Percentiles rank a stretch among this genome's conserved stretches.
Conservation (phyloP, 306 rosid genomes). For the Astragalus membranaceus region DNA sequence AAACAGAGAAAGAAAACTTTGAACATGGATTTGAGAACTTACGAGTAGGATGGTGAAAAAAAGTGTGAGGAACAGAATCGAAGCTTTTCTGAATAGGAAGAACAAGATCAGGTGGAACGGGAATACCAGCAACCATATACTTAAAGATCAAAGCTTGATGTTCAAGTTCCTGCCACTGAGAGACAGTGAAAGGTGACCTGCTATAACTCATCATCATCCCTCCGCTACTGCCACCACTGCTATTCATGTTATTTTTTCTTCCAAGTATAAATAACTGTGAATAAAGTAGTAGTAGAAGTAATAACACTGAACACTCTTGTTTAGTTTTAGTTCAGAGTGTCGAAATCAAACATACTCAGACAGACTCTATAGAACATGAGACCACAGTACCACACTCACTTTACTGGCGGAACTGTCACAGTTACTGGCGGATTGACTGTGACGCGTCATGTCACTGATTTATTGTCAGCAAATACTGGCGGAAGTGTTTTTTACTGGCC, state of each 20-base stretch:
- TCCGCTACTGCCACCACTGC: conserved; percentile 3
- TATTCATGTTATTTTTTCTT: conserved; percentile 21
- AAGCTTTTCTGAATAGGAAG: conserved; percentile 68
- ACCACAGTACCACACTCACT: too few relatives aligned
- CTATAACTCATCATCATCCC: conserved; percentile 18
- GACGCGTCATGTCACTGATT: too few relatives aligned
- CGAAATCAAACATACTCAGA: conserved; percentile 17
- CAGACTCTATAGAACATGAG: neutral
- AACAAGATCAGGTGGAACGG: conserved; percentile 83
- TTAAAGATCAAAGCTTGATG: conserved; percentile 78
- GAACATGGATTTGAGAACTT: neutral
- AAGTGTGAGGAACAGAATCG: conserved; percentile 48
- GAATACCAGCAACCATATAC: conserved; percentile 68
- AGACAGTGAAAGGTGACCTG: conserved; percentile 61
- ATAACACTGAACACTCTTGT: too few relatives aligned
- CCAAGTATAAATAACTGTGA: too few relatives aligned
- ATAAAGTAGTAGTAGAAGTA: too few relatives aligned
- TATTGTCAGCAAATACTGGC: too few relatives aligned
- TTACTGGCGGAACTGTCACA: too few relatives aligned
- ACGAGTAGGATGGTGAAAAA: conserved; percentile 63
- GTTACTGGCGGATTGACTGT: too few relatives aligned
- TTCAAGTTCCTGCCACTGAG: conserved; percentile 83
- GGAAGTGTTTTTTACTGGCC: too few relatives aligned
- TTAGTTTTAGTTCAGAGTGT: neutral
- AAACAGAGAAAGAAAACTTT: neutral